phyloP scores from a whole-genome alignment of 2,329 filamentous ascomycete genomes.

The Aspergillus unguis region DNA sequence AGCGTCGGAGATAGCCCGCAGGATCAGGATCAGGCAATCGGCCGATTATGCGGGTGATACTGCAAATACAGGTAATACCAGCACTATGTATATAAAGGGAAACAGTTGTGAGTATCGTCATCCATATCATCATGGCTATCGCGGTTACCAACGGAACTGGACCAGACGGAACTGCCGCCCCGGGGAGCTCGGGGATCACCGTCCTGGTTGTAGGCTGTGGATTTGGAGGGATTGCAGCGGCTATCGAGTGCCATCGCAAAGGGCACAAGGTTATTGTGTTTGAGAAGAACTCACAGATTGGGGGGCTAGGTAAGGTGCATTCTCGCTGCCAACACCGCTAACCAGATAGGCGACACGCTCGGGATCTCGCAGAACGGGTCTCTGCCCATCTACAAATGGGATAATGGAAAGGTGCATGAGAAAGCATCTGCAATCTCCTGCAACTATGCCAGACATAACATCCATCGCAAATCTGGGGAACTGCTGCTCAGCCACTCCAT shows the following conservation, averaged over 20 bases:
- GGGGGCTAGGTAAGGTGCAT: background rate
- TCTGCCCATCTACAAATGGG: background rate
- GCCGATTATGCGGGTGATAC: no score
- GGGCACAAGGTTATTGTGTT: constrained; percentile 21
- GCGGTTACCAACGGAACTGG: no score
- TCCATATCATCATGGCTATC: no score
- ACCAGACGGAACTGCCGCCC: no score
- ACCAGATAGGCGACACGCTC: background rate
- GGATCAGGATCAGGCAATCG: no score
- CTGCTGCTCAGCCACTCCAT: background rate
- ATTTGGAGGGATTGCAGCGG: constrained; percentile 24
- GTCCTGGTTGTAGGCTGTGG: constrained; percentile 32
- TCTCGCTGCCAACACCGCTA: no score
- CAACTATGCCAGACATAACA: background rate
- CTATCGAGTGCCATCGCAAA: constrained; percentile 27
- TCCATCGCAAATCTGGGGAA: background rate
- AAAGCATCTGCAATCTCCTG: background rate
- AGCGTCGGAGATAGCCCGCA: no score
- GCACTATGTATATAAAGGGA: no score
- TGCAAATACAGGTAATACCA: no score
- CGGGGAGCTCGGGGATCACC: background rate
- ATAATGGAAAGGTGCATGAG: background rate
- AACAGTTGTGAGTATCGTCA: no score
- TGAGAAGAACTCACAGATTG: background rate
- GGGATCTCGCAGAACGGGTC: background rate